A percentile compares a stretch with the other conserved stretches of the same genome.
Evolutionary conservation across 352 stramenopile species (phyloP).

Genomic region (Pythium graminicola): DNA sequence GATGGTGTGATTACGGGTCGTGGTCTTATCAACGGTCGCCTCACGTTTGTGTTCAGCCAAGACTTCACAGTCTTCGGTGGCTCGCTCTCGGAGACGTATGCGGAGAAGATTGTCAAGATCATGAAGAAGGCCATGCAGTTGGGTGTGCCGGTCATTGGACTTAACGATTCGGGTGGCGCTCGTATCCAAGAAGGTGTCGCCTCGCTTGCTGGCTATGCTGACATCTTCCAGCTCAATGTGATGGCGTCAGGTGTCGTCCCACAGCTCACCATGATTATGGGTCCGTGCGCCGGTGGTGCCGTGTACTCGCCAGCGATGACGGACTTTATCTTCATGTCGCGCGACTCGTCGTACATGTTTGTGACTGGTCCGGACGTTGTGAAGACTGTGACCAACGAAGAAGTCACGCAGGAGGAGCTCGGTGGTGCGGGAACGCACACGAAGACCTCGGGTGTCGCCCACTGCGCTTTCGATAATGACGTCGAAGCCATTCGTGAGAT

Average conservation of each 20-base stretch:
- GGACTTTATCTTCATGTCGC: constrained; percentile 99
- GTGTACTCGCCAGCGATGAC: constrained; percentile 97
- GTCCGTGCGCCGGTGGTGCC: constrained; percentile 93
- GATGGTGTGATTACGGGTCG: constrained; percentile 95
- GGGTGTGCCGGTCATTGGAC: constrained; percentile 95
- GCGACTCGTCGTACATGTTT: constrained; percentile 98
- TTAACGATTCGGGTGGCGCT: constrained; percentile 97
- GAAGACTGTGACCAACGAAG: constrained; percentile 97
- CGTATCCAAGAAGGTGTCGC: constrained; percentile 98
- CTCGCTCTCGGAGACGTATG: constrained; percentile 93
- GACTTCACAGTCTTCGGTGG: constrained; percentile 99
- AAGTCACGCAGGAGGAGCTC: constrained; percentile 93
- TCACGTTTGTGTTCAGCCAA: constrained; percentile 95
- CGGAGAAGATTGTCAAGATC: constrained; percentile 98
- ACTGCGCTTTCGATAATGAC: constrained; percentile 96
- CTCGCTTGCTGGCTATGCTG: constrained; percentile 95
- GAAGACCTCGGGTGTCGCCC: constrained; percentile 92
- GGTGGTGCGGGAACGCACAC: constrained; percentile 94
- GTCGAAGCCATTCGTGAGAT: constrained; percentile 91
- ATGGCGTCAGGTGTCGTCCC: constrained; percentile 91
- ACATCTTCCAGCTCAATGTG: constrained; percentile 98
- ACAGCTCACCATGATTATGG: constrained; percentile 98
- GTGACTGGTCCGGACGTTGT: constrained; percentile 98
- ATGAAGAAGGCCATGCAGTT: constrained; percentile 97
- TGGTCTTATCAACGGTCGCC: constrained; percentile 78